Conservation (phyloP, 768 basidiomycete species). For the Leccinum rimulosum region DNA sequence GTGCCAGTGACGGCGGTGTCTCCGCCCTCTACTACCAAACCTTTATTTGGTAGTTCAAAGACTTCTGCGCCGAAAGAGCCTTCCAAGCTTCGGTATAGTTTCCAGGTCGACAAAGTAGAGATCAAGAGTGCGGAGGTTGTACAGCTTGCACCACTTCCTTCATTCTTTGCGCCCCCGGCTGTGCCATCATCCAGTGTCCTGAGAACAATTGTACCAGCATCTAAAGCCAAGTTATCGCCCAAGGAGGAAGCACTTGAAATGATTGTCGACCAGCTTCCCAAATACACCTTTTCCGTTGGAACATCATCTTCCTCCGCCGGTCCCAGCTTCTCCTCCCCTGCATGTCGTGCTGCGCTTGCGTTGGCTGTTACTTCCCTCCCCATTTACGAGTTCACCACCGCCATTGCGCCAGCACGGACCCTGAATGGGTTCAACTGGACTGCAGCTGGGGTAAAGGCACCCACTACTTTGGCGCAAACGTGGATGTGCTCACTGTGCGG, state of each 20-base stretch:
- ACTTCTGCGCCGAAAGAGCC: conserved; percentile 68
- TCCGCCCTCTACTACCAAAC: conserved; percentile 23
- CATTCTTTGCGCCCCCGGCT: conserved; percentile 32
- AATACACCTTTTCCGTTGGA: conserved; percentile 29
- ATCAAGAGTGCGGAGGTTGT: conserved; percentile 17
- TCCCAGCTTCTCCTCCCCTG: conserved; percentile 20
- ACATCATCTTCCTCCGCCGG: conserved; percentile 17
- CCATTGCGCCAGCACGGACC: conserved; percentile 17
- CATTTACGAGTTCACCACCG: conserved; percentile 33
- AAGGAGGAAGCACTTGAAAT: conserved; percentile 30
- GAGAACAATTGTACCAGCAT: conserved; percentile 4
- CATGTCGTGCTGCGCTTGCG: conserved; percentile 38
- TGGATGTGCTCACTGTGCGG: conserved; percentile 63
- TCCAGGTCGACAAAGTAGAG: conserved; percentile 54
- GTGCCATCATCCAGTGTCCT: background rate
- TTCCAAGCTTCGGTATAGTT: conserved; percentile 73
- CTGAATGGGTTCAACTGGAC: conserved; percentile 56
- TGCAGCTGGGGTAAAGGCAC: conserved; percentile 56
- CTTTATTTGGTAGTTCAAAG: conserved; percentile 35
- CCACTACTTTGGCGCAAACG: conserved; percentile 25
- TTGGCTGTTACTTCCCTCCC: conserved; percentile 47
- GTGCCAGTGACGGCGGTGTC: conserved; percentile 9
- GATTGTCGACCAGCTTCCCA: conserved; percentile 34
- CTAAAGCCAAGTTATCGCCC: conserved; percentile 25
- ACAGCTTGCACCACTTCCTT: conserved; percentile 5